These are phyloP conservation scores for Lenzites betulinus DNA, from an alignment of 768 basidiomycete genomes.

Conservation along the genomic window DNA sequence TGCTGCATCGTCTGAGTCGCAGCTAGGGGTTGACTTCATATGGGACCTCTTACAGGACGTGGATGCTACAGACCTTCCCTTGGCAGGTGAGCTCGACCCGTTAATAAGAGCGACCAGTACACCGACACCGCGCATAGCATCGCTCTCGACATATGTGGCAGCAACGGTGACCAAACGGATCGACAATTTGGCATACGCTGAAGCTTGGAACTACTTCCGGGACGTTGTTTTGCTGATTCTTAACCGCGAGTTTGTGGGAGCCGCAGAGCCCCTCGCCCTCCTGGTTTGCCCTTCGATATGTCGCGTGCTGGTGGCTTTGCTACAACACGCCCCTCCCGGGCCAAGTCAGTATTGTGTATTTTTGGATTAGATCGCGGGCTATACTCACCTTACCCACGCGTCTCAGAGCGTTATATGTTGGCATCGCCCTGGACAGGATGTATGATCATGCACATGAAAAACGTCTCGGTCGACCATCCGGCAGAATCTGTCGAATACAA, in stretches of 20 bases:
- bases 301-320: slow-evolving; percentile 45
- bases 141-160: slow-evolving; percentile 48
- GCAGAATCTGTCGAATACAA: background rate
- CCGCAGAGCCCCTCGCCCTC: slow-evolving; percentile 53
- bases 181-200: slow-evolving; percentile 37
- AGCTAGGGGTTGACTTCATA: slow-evolving; percentile 36
- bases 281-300: slow-evolving; percentile 53
- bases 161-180: slow-evolving; percentile 25
- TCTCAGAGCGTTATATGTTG: slow-evolving; percentile 24
- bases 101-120: background rate
- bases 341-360: slow-evolving; percentile 11
- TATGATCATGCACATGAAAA: slow-evolving; percentile 41
- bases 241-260: slow-evolving; percentile 44
- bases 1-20: background rate
- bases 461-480: background rate
- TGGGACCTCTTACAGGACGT: slow-evolving; percentile 39
- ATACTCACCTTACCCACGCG: background rate
- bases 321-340: slow-evolving; percentile 18
- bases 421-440: slow-evolving; percentile 54
- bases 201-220: slow-evolving; percentile 57
- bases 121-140: slow-evolving; percentile 36
- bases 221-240: slow-evolving; percentile 51
- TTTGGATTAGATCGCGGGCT: background rate
- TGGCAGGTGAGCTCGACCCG: slow-evolving; percentile 39
- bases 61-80: slow-evolving; percentile 36